phyloP scores from a whole-genome alignment of 306 rosid genomes.

The Begonia fuchsioides region DNA sequence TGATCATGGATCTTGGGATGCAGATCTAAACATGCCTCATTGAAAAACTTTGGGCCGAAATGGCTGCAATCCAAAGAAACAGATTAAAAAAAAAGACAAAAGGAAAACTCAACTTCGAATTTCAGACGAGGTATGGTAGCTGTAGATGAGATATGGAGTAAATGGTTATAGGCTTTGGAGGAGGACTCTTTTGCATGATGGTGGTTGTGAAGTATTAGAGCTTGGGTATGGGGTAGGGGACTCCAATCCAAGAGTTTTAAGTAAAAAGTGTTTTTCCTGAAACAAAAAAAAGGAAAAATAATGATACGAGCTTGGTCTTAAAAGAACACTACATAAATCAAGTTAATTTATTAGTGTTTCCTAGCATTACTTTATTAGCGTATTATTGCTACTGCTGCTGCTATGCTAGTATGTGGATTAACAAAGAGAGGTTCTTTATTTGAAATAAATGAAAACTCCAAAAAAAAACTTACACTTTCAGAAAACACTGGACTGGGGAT shows the following conservation, averaged over 20 bases:
- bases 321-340: too few relatives aligned
- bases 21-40: slow-evolving; percentile 45
- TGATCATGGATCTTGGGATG: slow-evolving; percentile 16
- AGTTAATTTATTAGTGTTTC: too few relatives aligned
- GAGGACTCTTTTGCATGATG: not conserved
- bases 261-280: slow-evolving; percentile 93
- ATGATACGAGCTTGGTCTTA: too few relatives aligned
- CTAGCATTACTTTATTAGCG: too few relatives aligned
- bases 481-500: slow-evolving; percentile 98
- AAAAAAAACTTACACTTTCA: slow-evolving; percentile 76
- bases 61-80: slow-evolving; percentile 23
- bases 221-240: slow-evolving; percentile 33
- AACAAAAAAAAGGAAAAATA: slow-evolving; percentile 14
- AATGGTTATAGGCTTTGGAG: not conserved
- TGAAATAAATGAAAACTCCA: not conserved
- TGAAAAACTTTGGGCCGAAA: slow-evolving; percentile 65
- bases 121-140: not conserved
- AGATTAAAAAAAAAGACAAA: not conserved
- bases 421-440: not conserved
- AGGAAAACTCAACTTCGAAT: not conserved
- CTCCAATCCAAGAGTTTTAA: slow-evolving; percentile 93
- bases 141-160: not conserved
- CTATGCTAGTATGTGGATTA: too few relatives aligned
- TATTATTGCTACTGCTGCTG: not conserved
- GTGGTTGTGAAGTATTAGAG: not conserved